Evolutionary conservation across 352 stramenopile genomes (phyloP).

Genomic region (Pythium coloratum): DNA sequence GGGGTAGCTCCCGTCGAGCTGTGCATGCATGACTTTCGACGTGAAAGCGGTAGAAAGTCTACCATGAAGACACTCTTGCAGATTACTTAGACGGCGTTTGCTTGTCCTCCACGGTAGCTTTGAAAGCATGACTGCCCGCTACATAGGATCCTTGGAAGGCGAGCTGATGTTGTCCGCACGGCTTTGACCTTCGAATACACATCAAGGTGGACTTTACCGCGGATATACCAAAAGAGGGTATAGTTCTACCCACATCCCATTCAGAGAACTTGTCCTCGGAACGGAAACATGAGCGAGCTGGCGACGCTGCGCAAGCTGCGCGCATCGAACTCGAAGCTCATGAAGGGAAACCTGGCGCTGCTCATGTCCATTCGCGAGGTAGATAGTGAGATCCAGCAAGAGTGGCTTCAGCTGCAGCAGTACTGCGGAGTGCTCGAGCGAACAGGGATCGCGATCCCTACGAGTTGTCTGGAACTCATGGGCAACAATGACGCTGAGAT

Average conservation of each 20-base stretch:
- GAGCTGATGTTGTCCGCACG: too few species aligned
- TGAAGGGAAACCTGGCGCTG: conserved; percentile 52
- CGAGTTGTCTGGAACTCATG: conserved; percentile 36
- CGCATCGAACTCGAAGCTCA: conserved; percentile 47
- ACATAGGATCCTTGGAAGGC: too few species aligned
- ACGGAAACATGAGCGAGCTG: conserved; percentile 17
- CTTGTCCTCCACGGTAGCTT: too few species aligned
- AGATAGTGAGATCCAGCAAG: conserved; percentile 37
- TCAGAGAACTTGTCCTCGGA: background rate
- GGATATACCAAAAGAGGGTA: background rate
- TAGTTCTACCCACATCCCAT: background rate
- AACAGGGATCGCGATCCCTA: conserved; percentile 29
- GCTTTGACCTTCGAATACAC: background rate
- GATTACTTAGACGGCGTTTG: too few species aligned
- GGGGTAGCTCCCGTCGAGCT: too few species aligned
- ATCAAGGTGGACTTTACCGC: background rate
- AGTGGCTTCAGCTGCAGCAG: conserved; percentile 31
- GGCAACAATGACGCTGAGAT: background rate
- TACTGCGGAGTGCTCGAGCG: conserved; percentile 33
- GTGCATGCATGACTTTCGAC: too few species aligned
- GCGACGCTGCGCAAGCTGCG: conserved; percentile 34
- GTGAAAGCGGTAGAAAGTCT: too few species aligned
- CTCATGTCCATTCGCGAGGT: conserved; percentile 54
- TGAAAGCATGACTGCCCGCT: too few species aligned
- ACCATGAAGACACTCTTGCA: too few species aligned